Conservation (phyloP, 2,329 filamentous ascomycete genomes). For the Arthrobotrys pseudoclavata region DNA sequence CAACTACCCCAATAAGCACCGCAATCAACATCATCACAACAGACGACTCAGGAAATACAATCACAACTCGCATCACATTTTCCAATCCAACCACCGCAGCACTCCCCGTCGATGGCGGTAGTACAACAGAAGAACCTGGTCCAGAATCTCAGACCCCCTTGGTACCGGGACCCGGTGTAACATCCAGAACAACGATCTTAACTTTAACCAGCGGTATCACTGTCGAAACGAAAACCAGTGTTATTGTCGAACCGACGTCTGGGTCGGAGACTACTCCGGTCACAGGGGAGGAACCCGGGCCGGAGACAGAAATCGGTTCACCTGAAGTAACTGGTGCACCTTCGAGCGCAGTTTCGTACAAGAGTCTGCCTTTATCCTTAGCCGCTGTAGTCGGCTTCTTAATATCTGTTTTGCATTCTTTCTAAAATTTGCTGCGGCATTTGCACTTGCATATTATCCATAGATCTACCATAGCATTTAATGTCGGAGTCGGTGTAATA, state of each 20-base stretch:
- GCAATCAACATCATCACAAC: constrained; percentile 46
- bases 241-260: constrained; percentile 3
- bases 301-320: constrained; percentile 3
- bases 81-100: constrained; percentile 21
- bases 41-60: constrained; percentile 35
- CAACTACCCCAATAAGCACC: constrained; percentile 16
- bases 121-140: background rate
- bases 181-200: constrained; percentile 37
- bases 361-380: background rate
- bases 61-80: constrained; percentile 44
- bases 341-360: background rate
- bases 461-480: no score
- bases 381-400: background rate
- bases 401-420: background rate
- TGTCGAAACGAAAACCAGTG: constrained; percentile 34
- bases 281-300: background rate
- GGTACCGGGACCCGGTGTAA: background rate
- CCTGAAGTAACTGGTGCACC: constrained; percentile 2
- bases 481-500: background rate
- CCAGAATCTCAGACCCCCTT: background rate
- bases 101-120: background rate
- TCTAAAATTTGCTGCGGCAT: background rate
- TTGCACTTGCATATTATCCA: background rate
- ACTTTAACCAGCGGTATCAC: constrained; percentile 38
- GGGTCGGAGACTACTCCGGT: background rate